Evolutionary conservation across 768 basidiomycete species (phyloP).

Genomic region (Aureoboletus auriporus): DNA sequence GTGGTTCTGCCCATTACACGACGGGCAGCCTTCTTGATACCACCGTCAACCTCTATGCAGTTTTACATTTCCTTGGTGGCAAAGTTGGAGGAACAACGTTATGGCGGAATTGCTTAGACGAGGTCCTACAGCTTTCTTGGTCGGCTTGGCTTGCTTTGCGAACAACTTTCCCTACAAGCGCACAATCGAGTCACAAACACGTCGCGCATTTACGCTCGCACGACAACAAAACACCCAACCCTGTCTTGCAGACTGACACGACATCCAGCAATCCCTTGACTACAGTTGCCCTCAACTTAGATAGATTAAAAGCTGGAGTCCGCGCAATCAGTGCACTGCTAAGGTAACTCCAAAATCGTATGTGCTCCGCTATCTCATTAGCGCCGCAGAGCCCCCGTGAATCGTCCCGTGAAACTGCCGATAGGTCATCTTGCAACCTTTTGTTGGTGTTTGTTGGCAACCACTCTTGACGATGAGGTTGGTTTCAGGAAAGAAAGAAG

Average conservation of each 20-base stretch:
- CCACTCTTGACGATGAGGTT: conserved; percentile 44
- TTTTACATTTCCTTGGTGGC: conserved; percentile 69
- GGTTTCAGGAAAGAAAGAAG: conserved; percentile 2
- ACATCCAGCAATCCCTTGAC: conserved; percentile 44
- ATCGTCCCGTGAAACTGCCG: conserved; percentile 66
- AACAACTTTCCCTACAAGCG: conserved; percentile 50
- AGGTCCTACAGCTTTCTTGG: conserved; percentile 64
- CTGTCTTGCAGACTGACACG: conserved; percentile 11
- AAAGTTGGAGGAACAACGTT: conserved; percentile 68
- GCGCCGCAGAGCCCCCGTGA: conserved; percentile 42
- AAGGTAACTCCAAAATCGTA: conserved; percentile 33
- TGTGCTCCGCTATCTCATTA: conserved; percentile 1
- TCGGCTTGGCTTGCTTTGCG: conserved; percentile 54
- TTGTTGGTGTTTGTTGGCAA: conserved; percentile 46
- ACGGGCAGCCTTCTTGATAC: conserved; percentile 38
- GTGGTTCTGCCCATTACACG: conserved; percentile 46
- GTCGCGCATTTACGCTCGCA: conserved; percentile 1
- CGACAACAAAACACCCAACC: conserved; percentile 8
- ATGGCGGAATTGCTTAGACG: conserved; percentile 76
- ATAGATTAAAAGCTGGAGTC: conserved; percentile 55
- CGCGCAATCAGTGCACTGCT: conserved; percentile 52
- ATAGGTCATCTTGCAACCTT: conserved; percentile 60
- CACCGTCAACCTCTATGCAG: conserved; percentile 55
- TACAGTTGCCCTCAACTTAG: conserved; percentile 52
- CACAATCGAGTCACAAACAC: conserved; percentile 22